Percentiles rank a stretch among this genome's conserved stretches.
phyloP scores from a whole-genome alignment of 371 early-diverging fungal species.

The Haplosporangium sp. region DNA sequence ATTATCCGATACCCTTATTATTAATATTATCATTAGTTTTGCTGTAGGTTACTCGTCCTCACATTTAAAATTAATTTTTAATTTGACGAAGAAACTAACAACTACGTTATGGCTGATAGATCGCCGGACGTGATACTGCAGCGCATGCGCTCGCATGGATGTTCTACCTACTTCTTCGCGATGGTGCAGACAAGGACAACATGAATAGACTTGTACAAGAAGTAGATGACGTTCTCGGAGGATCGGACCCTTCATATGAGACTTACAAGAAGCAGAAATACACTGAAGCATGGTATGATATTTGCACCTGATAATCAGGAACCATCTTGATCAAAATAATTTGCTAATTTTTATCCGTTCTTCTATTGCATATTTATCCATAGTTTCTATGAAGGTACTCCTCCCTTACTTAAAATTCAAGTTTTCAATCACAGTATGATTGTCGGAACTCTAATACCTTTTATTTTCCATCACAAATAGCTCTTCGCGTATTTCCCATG shows the following conservation, averaged over 20 bases:
- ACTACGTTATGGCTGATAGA: not conserved
- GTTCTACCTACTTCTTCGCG: not conserved
- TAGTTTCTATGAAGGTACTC: not conserved
- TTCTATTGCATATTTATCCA: not conserved
- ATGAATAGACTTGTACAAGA: not conserved
- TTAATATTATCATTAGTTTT: constrained; percentile 73
- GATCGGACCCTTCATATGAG: not conserved
- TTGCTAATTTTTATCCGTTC: not conserved
- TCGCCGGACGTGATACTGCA: not conserved
- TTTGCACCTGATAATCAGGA: not conserved
- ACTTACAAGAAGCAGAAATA: not conserved
- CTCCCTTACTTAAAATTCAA: constrained; percentile 13
- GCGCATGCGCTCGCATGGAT: not conserved
- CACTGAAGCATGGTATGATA: not conserved
- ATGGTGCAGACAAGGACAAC: not conserved
- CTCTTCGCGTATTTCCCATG: constrained; percentile 21
- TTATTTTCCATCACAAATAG: no score
- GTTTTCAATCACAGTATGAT: no score
- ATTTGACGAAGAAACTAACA: no score
- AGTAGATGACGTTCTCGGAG: not conserved
- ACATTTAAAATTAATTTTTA: not conserved
- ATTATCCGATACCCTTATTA: constrained; percentile 60
- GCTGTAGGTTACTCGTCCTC: constrained; percentile 31
- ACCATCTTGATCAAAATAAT: not conserved
- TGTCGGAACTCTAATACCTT: no score